Conservation (phyloP, 2,329 filamentous ascomycete species). For the Aureobasidium vineae region DNA sequence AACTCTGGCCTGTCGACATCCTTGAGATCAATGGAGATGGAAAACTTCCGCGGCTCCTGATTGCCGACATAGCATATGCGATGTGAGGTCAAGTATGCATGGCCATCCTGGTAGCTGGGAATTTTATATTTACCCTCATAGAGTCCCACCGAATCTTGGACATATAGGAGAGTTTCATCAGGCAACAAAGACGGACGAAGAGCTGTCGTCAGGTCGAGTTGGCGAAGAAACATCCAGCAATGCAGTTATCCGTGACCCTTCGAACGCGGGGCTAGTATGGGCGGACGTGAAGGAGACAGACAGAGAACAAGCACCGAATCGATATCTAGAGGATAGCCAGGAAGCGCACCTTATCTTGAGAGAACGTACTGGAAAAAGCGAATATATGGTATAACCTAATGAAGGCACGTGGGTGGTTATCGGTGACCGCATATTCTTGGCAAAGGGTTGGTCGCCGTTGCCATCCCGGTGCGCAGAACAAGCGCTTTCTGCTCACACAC, state of each 20-base stretch:
- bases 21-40: slow-evolving; percentile 80
- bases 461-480: background rate
- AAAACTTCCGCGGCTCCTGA: slow-evolving; percentile 77
- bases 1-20: slow-evolving; percentile 89
- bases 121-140: slow-evolving; percentile 99
- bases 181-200: slow-evolving; percentile 87
- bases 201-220: slow-evolving; percentile 92
- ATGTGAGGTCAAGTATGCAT: slow-evolving; percentile 95
- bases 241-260: slow-evolving; percentile 20
- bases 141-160: slow-evolving; percentile 94
- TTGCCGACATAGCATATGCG: slow-evolving; percentile 94
- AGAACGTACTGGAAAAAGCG: background rate
- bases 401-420: slow-evolving; percentile 11
- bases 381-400: background rate
- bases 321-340: background rate
- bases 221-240: slow-evolving; percentile 93
- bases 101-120: slow-evolving; percentile 87
- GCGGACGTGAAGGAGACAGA: background rate
- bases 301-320: background rate
- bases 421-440: slow-evolving; percentile 20
- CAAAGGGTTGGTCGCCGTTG: background rate
- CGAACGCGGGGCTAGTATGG: background rate
- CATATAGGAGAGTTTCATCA: slow-evolving; percentile 92
- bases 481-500: slow-evolving; percentile 2
- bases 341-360: background rate